A percentile compares a stretch with the other conserved stretches of the same genome.
phyloP scores from a whole-genome alignment of 2,329 filamentous ascomycete genomes.

The Aspergillus sp. region DNA sequence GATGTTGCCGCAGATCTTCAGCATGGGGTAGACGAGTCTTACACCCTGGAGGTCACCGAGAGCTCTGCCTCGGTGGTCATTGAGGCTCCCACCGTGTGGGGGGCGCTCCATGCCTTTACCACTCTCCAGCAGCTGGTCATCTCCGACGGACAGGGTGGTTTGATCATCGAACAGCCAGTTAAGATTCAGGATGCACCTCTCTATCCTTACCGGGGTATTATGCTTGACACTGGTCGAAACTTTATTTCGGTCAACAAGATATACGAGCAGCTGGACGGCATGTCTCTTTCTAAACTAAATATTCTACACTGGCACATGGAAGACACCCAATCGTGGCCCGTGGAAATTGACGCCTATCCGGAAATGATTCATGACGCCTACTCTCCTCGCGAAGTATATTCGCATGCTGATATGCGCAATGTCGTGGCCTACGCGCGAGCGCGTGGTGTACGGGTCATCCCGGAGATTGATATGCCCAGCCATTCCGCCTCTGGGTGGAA shows the following conservation, averaged over 20 bases:
- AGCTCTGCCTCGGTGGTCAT: conserved; percentile 48
- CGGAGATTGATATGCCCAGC: conserved; percentile 65
- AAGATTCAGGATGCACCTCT: conserved; percentile 53
- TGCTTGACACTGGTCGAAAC: conserved; percentile 59
- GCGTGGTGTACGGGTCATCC: conserved; percentile 60
- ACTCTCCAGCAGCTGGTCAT: conserved; percentile 61
- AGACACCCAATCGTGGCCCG: conserved; percentile 59
- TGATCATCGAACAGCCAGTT: conserved; percentile 57
- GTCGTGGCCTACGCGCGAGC: conserved; percentile 55
- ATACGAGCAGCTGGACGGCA: conserved; percentile 56
- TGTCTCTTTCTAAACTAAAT: conserved; percentile 60
- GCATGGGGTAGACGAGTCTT: conserved; percentile 61
- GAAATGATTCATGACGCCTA: conserved; percentile 58
- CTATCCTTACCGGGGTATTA: conserved; percentile 57
- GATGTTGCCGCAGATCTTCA: conserved; percentile 52
- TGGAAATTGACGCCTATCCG: conserved; percentile 53
- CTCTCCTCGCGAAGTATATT: conserved; percentile 52
- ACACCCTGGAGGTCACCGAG: conserved; percentile 49
- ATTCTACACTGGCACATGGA: conserved; percentile 60
- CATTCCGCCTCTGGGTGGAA: conserved; percentile 59
- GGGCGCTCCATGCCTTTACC: conserved; percentile 58
- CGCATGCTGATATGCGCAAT: conserved; percentile 44
- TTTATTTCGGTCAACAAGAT: conserved; percentile 56
- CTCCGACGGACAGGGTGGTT: conserved; percentile 44
- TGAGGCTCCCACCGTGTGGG: conserved; percentile 55